A percentile compares a stretch with the other conserved stretches of the same genome.
These are phyloP conservation scores for Gossypioides kirkii DNA, from an alignment of 345 rosid genomes.

Conservation along the genomic window DNA sequence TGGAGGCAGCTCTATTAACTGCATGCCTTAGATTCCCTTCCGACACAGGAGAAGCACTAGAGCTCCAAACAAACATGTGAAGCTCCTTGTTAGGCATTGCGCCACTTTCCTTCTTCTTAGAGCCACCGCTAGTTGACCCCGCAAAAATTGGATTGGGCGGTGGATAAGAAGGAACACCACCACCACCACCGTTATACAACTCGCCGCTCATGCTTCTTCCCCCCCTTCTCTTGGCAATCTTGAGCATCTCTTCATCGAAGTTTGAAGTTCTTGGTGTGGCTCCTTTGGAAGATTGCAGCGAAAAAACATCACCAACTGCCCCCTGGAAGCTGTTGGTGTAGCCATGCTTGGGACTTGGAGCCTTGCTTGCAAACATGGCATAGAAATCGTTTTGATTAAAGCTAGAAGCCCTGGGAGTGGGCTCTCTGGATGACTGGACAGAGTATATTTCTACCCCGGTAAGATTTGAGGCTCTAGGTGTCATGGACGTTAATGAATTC, in stretches of 20 bases:
- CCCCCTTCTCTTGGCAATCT: conserved; percentile 41
- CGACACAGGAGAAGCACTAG: conserved; percentile 72
- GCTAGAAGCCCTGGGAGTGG: conserved; percentile 86
- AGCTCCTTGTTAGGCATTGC: conserved; percentile 46
- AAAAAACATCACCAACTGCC: conserved; percentile 52
- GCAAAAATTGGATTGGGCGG: too few species aligned
- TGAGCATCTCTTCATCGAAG: conserved; percentile 67
- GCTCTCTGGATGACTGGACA: conserved; percentile 71
- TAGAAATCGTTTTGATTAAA: conserved; percentile 79
- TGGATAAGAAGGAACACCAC: too few species aligned
- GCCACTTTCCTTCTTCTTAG: conserved; percentile 9
- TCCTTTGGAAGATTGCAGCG: conserved; percentile 71
- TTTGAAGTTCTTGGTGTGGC: conserved; percentile 80
- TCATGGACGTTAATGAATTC: conserved; percentile 45
- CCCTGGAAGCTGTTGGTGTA: conserved; percentile 43
- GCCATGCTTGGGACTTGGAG: conserved; percentile 75
- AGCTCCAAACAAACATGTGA: conserved; percentile 86
- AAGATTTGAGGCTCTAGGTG: conserved; percentile 75
- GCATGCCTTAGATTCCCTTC: conserved; percentile 57
- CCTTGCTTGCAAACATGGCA: conserved; percentile 82
- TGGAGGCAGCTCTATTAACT: conserved; percentile 42
- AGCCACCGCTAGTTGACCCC: conserved; percentile 32
- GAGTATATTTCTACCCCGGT: conserved; percentile 82
- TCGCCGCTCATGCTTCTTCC: conserved; percentile 70
- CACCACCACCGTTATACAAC: conserved; percentile 32